phyloP scores from a whole-genome alignment of 2,329 filamentous ascomycete genomes.

The Sclerotinia glacialis region DNA sequence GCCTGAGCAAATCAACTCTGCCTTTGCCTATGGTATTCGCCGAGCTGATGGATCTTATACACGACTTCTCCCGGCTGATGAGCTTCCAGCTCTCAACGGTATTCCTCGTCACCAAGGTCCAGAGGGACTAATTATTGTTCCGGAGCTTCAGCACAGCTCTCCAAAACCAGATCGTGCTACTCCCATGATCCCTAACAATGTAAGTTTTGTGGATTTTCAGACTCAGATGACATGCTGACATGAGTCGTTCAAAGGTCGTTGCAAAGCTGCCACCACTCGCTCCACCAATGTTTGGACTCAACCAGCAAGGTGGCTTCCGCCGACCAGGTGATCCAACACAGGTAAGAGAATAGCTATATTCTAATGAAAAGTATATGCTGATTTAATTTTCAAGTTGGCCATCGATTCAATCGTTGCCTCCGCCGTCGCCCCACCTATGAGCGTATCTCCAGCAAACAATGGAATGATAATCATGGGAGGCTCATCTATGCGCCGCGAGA shows the following conservation, averaged over 20 bases:
- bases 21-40: constrained; percentile 52
- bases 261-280: constrained; percentile 9
- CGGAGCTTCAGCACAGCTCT: constrained; percentile 26
- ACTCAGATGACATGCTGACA: constrained; percentile 1
- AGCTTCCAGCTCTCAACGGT: constrained; percentile 43
- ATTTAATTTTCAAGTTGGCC: constrained; percentile 2
- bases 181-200: constrained; percentile 29
- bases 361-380: constrained; percentile 12
- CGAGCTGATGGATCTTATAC: constrained; percentile 54
- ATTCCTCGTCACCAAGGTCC: constrained; percentile 37
- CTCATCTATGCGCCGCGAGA: constrained; percentile 41
- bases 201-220: constrained; percentile 21
- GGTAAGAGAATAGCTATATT: not conserved
- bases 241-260: not conserved
- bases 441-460: not conserved
- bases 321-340: constrained; percentile 15
- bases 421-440: not conserved
- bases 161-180: constrained; percentile 24
- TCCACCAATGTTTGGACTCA: not conserved
- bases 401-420: constrained; percentile 22
- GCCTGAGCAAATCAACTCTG: constrained; percentile 31
- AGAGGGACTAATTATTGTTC: constrained; percentile 38
- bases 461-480: not conserved
- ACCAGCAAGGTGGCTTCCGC: not conserved
- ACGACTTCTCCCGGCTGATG: constrained; percentile 54